A percentile compares a stretch with the other conserved stretches of the same genome.
Evolutionary conservation across 495 filamentous ascomycete species (phyloP).

Genomic region (Lasiosphaeria ovina): DNA sequence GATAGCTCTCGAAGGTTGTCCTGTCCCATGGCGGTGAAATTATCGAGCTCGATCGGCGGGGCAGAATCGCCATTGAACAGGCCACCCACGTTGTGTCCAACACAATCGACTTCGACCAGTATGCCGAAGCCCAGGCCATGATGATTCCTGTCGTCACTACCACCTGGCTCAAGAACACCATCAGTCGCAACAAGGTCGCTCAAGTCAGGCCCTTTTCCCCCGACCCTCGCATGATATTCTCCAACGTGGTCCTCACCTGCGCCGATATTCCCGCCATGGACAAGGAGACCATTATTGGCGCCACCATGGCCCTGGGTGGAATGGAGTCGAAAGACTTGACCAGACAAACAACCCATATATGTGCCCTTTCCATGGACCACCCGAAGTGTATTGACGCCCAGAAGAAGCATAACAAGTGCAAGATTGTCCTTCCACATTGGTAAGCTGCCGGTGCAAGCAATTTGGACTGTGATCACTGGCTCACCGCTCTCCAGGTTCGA

Average conservation of each 20-base stretch:
- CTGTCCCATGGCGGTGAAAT: conserved; percentile 56
- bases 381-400: conserved; percentile 64
- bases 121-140: conserved; percentile 62
- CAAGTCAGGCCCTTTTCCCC: conserved; percentile 83
- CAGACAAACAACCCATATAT: conserved; percentile 79
- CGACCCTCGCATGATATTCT: conserved; percentile 87
- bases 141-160: conserved; percentile 85
- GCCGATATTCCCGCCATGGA: conserved; percentile 82
- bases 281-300: conserved; percentile 88
- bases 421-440: conserved; percentile 96
- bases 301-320: conserved; percentile 85
- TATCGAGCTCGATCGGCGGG: conserved; percentile 42
- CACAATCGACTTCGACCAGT: conserved; percentile 85
- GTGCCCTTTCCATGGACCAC: conserved; percentile 73
- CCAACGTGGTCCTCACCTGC: conserved; percentile 71
- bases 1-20: conserved; percentile 47
- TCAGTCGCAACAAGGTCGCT: conserved; percentile 65
- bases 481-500: conserved; percentile 66
- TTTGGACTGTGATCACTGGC: no score
- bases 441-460: conserved; percentile 30
- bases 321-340: conserved; percentile 67
- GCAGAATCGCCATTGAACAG: conserved; percentile 51
- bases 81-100: conserved; percentile 82
- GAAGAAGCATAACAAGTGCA: conserved; percentile 63
- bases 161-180: conserved; percentile 69